Base-by-base conservation (phyloP, 192 early-diverging fungal species). In the Coemansia furcata region DNA sequence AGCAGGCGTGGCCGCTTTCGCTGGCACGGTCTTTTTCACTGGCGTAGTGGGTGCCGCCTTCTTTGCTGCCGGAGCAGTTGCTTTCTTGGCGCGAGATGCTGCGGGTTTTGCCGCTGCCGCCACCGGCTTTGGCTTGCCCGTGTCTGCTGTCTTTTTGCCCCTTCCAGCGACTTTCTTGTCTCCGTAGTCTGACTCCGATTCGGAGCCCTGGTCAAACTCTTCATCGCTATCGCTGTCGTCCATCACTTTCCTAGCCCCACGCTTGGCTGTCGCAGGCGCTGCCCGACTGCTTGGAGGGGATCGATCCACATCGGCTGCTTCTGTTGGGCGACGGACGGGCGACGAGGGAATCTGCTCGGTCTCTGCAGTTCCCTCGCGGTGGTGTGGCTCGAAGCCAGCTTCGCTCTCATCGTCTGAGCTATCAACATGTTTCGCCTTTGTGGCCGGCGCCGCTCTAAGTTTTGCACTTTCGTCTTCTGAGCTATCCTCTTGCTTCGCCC, bases 131-230 rank as follows among this genome's bases (percentile, higher is more conserved):
- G 47, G 60, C 40, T 62, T 54, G 50, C 26, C 26, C 4, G 29
- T 30, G 29, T 54, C 50, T 30, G 29, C 50, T 10, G 46, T 6
- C 47, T 52, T 65, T 30, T 35, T 65, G 63, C 47, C 33, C 23
- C 36, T 42, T 6, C 55, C 66, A 12, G 15, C 57, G 2, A 15
- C 37, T 37, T 49, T 15, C 11, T 65, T 58, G 15, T 57, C 39
- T 26, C 40, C 65, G 12, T 60, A 77, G 26, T 65, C 69, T 11
- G 60, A 66, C 23, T 67, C 65, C 6, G 55, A 38, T 15, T 70
- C 69, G 15, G 40, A 72, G 2, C 33, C 69, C 1, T 39, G 40
- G 14, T 33, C 63, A 2, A 44, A 52, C 23, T 58, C 59, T 6
- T 64, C 44, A 29, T 50, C 63, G 38, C 47, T 38, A 10, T 54